A percentile compares a stretch with the other conserved stretches of the same genome.
phyloP scores from a whole-genome alignment of 331 rosid species.

The Malus hybrid region DNA sequence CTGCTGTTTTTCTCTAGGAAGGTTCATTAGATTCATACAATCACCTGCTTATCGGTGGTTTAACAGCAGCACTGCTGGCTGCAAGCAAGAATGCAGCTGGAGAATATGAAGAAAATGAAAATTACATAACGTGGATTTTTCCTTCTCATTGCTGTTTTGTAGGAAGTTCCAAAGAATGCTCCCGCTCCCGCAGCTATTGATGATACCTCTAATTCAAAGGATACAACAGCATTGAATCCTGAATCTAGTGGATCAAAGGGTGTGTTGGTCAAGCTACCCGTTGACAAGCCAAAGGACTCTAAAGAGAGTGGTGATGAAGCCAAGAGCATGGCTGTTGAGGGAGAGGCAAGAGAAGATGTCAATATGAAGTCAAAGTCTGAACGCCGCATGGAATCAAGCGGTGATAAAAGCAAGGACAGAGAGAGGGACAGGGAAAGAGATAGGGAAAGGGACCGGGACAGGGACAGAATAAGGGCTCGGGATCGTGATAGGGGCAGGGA shows the following conservation, averaged over 20 bases:
- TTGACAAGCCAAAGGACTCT: conserved; percentile 52
- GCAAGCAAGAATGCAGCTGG: not conserved
- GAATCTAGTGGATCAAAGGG: conserved; percentile 51
- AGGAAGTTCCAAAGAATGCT: conserved; percentile 62
- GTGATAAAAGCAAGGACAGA: conserved; percentile 45
- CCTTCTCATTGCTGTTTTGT: conserved; percentile 5
- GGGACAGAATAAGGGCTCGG: conserved; percentile 43
- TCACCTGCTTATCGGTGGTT: not conserved
- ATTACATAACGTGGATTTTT: not conserved
- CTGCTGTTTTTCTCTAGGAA: not conserved
- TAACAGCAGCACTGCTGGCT: not conserved
- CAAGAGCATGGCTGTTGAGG: conserved; percentile 42
- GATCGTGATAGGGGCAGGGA: conserved; percentile 35
- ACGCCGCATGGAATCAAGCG: conserved; percentile 43
- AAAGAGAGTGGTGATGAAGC: conserved; percentile 66
- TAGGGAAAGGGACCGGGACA: conserved; percentile 44
- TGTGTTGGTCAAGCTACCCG: conserved; percentile 35
- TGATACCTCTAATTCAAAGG: conserved; percentile 34
- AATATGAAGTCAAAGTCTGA: conserved; percentile 48
- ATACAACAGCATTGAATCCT: conserved; percentile 25
- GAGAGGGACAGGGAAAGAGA: conserved; percentile 54
- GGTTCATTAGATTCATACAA: not conserved
- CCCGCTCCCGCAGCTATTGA: conserved; percentile 25
- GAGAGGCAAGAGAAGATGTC: conserved; percentile 47
- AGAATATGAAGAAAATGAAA: not conserved